Percentiles rank a stretch among this genome's conserved stretches.
phyloP scores from a whole-genome alignment of 2,329 filamentous ascomycete species.

The Akanthomyces uredinophilus region DNA sequence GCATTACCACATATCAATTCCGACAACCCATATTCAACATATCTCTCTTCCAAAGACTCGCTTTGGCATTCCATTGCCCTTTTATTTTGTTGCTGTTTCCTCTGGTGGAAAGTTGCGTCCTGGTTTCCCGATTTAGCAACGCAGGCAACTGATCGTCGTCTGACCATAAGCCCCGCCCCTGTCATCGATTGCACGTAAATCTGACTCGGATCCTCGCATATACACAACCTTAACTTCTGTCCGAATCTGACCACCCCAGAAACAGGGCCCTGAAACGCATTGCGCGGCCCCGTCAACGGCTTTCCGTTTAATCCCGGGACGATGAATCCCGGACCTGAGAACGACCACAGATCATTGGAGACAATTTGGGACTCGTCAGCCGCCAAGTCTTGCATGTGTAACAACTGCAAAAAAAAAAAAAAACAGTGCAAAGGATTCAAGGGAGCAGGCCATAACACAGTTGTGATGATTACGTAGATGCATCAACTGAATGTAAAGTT shows the following conservation, averaged over 20 bases:
- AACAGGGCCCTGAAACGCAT: background rate
- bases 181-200: background rate
- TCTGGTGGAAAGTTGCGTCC: background rate
- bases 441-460: too few relatives aligned
- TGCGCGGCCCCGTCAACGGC: background rate
- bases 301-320: background rate
- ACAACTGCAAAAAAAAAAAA: too few relatives aligned
- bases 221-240: slow-evolving; percentile 4
- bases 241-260: background rate
- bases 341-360: too few relatives aligned
- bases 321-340: background rate
- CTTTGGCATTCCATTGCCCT: background rate
- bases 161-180: slow-evolving; percentile 5
- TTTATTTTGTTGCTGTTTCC: background rate
- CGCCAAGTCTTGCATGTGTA: too few relatives aligned
- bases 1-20: too few relatives aligned
- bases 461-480: too few relatives aligned
- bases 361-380: too few relatives aligned
- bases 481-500: too few relatives aligned
- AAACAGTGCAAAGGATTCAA: too few relatives aligned
- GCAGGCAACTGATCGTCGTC: slow-evolving; percentile 9
- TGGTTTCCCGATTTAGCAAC: slow-evolving; percentile 6
- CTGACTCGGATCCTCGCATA: slow-evolving; percentile 6
- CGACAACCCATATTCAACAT: too few relatives aligned
- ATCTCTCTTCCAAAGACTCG: too few relatives aligned